Evolutionary conservation across 805 yeast species (phyloP).

Genomic region (Groenewaldozyma salmanticensis): DNA sequence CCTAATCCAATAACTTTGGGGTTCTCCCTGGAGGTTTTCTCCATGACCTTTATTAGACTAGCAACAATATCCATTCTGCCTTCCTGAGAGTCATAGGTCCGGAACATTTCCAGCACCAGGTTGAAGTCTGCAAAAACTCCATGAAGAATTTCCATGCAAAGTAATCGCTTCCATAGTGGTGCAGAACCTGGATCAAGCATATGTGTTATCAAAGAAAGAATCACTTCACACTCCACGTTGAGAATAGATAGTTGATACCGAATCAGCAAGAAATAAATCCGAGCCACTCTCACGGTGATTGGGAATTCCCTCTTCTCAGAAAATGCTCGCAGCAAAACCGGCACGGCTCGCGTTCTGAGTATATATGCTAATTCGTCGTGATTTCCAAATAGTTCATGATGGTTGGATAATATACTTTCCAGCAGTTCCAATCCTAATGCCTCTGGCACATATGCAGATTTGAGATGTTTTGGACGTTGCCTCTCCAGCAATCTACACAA

Average conservation of each 20-base stretch:
- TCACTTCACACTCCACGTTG: conserved; percentile 72
- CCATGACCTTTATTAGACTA: conserved; percentile 41
- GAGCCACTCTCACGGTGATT: conserved; percentile 60
- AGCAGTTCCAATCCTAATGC: conserved; percentile 71
- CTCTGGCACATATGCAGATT: conserved; percentile 42
- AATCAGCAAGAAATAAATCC: conserved; percentile 57
- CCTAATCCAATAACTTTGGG: conserved; percentile 26
- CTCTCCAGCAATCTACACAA: conserved; percentile 58
- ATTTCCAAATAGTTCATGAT: conserved; percentile 41
- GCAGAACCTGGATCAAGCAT: conserved; percentile 49
- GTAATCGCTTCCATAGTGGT: conserved; percentile 62
- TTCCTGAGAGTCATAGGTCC: conserved; percentile 49
- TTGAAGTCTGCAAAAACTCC: conserved; percentile 48
- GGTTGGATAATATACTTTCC: conserved; percentile 67
- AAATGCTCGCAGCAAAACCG: conserved; percentile 60
- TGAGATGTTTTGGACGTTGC: conserved; percentile 45
- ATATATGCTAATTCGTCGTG: conserved; percentile 60
- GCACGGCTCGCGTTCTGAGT: conserved; percentile 60
- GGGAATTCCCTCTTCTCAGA: conserved; percentile 54
- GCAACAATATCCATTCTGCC: conserved; percentile 52
- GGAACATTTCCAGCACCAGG: conserved; percentile 43
- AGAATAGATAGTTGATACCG: conserved; percentile 51
- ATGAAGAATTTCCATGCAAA: conserved; percentile 65
- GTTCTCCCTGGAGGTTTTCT: conserved; percentile 29
- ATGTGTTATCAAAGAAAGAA: conserved; percentile 66